phyloP scores from a whole-genome alignment of 1,284 basidiomycete species.

The Ustilago trichophora region DNA sequence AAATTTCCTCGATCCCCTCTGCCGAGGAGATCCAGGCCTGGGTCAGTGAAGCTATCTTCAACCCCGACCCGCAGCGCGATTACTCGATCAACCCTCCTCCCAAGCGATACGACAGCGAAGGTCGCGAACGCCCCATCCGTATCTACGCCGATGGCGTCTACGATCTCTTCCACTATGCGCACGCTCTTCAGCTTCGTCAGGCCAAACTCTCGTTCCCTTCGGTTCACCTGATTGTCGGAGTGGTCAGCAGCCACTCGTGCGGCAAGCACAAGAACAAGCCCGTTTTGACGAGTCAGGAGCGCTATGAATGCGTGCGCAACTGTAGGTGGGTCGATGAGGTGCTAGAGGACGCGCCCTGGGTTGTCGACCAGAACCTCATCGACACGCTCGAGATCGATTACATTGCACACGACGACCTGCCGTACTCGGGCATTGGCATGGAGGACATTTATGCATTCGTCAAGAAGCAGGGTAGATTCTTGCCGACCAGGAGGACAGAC shows the following conservation, averaged over 20 bases:
- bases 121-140: constrained; percentile 77
- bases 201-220: constrained; percentile 89
- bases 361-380: constrained; percentile 82
- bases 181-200: constrained; percentile 91
- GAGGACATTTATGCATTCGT: constrained; percentile 87
- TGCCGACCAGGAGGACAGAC: constrained; percentile 92
- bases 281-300: constrained; percentile 86
- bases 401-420: constrained; percentile 77
- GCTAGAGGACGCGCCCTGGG: constrained; percentile 92
- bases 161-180: constrained; percentile 95
- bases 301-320: constrained; percentile 88
- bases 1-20: constrained; percentile 39
- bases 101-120: constrained; percentile 33
- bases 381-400: constrained; percentile 90
- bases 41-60: constrained; percentile 55
- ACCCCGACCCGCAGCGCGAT: constrained; percentile 68
- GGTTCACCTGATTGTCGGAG: constrained; percentile 88
- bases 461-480: constrained; percentile 89
- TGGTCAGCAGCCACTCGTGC: constrained; percentile 84
- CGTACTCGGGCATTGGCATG: constrained; percentile 54
- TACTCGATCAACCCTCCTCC: constrained; percentile 89
- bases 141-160: constrained; percentile 97
- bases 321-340: constrained; percentile 98
- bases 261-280: constrained; percentile 78
- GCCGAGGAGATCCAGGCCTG: constrained; percentile 55